Evolutionary conservation across 352 stramenopile species (phyloP), one percentile per base, ranked within the genome.

Genomic region (Globisporangium nodosum): DNA sequence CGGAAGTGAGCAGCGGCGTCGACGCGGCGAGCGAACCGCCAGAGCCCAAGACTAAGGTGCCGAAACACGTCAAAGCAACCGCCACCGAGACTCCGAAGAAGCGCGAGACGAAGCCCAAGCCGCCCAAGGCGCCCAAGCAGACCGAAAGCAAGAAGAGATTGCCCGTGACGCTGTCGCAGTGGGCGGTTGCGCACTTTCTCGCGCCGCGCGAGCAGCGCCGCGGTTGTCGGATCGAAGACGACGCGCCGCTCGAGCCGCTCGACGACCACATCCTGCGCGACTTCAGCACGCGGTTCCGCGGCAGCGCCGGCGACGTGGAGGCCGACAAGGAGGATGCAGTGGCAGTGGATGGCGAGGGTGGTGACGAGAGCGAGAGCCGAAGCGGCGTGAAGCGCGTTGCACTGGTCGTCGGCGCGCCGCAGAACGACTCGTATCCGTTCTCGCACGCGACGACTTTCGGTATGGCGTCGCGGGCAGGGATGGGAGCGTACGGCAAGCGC

Each of bases 191-290:
- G 43, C 77, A 77, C 18, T 90, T 90, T 56, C 64, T 88, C 8
- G 67, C 78, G 58, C 65, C 77, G 31, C 60, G 62, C 9, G 78
- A 70, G 46, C 61, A 84, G 42, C 76, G 80, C 24, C 76, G 80
- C 24, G 74, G 81, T n/a, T 24, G 76, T 1, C 68, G 66, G 3
- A 54, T 74, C 46, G 16, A 82, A 5, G 79, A 87, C 51, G 75
- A 90, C 46, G 64, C 69, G 40, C 71, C 76, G 11, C 49, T 89
- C 13, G 78, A 92, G 60, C 78, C 81, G 42, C 63, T 92, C 12
- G 88, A 87, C 43, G 81, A 92, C 49, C 87, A 81, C 56, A 92
- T 92, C 42, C 60, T 92, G 42, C 85, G 72, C 46, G 81, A 92
- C 51, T 92, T 92, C 64, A 66, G 78, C 60, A 82, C 79, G 45